These are phyloP conservation scores for Euphorbia peplus DNA, from an alignment of 345 rosid species.

Conservation along the genomic window DNA sequence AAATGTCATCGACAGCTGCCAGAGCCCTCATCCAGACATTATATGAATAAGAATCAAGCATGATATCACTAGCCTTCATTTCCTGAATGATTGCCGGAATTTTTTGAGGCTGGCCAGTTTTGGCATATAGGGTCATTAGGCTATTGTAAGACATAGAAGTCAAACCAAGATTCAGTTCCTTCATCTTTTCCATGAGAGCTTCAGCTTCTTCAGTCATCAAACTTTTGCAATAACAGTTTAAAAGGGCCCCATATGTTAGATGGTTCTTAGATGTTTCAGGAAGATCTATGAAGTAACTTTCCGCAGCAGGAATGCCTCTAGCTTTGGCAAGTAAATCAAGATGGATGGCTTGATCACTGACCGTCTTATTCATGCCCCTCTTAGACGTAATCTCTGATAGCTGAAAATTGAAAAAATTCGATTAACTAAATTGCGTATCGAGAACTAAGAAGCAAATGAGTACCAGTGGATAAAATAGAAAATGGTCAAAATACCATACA, in stretches of 20 bases:
- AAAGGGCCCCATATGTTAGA: slow-evolving; percentile 73
- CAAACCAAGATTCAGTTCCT: slow-evolving; percentile 70
- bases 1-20: slow-evolving; percentile 64
- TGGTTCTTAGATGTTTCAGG: slow-evolving; percentile 75
- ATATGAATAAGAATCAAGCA: slow-evolving; percentile 65
- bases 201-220: slow-evolving; percentile 77
- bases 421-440: background rate
- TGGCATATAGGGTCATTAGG: slow-evolving; percentile 83
- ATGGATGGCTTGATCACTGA: slow-evolving; percentile 95
- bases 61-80: slow-evolving; percentile 60
- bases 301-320: slow-evolving; percentile 73
- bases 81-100: slow-evolving; percentile 70
- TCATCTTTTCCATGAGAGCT: slow-evolving; percentile 76
- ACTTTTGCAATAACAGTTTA: slow-evolving; percentile 87
- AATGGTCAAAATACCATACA: background rate
- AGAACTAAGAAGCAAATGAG: background rate
- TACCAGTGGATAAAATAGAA: background rate
- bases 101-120: slow-evolving; percentile 54
- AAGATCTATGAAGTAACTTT: slow-evolving; percentile 69
- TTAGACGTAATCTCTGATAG: slow-evolving; percentile 73
- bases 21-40: slow-evolving; percentile 96
- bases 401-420: slow-evolving; percentile 29
- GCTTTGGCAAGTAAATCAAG: slow-evolving; percentile 86
- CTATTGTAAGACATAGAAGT: slow-evolving; percentile 85
- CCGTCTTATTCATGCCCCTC: slow-evolving; percentile 88